phyloP scores from a whole-genome alignment of 768 basidiomycete genomes.

The Dictyophora rubrovolvata region DNA sequence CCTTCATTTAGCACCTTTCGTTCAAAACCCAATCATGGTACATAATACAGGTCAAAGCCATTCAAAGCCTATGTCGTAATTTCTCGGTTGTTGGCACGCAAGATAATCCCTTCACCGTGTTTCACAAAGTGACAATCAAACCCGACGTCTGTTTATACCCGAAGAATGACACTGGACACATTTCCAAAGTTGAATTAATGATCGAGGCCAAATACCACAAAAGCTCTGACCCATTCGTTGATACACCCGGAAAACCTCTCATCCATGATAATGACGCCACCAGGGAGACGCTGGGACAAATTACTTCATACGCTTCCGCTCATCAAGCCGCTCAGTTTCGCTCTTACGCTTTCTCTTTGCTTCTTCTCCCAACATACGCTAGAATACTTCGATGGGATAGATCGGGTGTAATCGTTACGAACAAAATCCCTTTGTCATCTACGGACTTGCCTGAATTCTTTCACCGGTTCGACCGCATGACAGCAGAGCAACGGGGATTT shows the following conservation, averaged over 20 bases:
- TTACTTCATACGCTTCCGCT: neutral
- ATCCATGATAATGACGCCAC: neutral
- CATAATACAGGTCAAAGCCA: neutral
- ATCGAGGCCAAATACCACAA: neutral
- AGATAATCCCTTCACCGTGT: neutral
- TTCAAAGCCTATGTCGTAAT: neutral
- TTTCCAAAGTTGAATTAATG: neutral
- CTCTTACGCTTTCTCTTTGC: neutral
- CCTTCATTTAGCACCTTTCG: neutral
- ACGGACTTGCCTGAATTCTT: neutral
- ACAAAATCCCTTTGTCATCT: neutral
- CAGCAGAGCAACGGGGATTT: neutral
- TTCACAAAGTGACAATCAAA: neutral
- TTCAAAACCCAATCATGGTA: neutral
- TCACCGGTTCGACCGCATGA: neutral
- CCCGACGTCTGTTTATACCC: neutral
- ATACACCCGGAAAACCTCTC: neutral
- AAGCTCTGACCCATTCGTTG: neutral
- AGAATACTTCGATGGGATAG: neutral
- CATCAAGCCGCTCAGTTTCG: slow-evolving; percentile 1
- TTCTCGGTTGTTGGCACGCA: neutral
- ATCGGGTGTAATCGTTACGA: neutral
- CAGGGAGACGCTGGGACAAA: neutral
- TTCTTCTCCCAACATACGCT: neutral
- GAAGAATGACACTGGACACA: neutral